phyloP scores from a whole-genome alignment of 805 yeast species.

The Ogataea polymorpha region DNA sequence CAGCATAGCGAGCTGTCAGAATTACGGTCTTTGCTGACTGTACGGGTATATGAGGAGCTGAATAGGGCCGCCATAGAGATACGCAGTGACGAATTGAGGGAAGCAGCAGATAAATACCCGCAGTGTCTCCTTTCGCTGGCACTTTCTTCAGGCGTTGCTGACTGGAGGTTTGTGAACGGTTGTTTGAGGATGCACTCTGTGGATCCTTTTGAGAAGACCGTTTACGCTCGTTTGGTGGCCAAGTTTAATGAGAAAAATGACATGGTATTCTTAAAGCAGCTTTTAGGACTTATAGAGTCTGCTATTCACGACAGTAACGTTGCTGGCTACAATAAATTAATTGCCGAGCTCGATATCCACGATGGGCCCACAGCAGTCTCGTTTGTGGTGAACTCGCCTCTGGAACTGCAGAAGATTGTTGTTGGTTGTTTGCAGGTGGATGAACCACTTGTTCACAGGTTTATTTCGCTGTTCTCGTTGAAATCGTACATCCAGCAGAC shows the following conservation, averaged over 20 bases:
- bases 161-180: constrained; percentile 15
- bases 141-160: background rate
- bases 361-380: constrained; percentile 8
- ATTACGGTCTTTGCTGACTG: constrained; percentile 14
- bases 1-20: constrained; percentile 8
- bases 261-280: constrained; percentile 5
- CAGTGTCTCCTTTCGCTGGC: background rate
- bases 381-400: background rate
- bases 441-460: background rate
- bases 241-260: constrained; percentile 5
- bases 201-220: constrained; percentile 6
- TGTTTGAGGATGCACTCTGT: constrained; percentile 3
- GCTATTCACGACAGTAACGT: background rate
- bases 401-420: background rate
- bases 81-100: constrained; percentile 4
- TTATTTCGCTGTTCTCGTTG: constrained; percentile 22
- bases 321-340: constrained; percentile 5
- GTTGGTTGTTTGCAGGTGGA: background rate
- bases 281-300: constrained; percentile 2
- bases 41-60: constrained; percentile 15
- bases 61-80: constrained; percentile 12
- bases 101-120: constrained; percentile 10
- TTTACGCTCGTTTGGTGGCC: background rate
- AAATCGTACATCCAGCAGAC: constrained; percentile 28
- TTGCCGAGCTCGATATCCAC: constrained; percentile 4